Base-by-base conservation (phyloP, 2,329 filamentous ascomycete genomes). In the Stachybotrys chartarum region DNA sequence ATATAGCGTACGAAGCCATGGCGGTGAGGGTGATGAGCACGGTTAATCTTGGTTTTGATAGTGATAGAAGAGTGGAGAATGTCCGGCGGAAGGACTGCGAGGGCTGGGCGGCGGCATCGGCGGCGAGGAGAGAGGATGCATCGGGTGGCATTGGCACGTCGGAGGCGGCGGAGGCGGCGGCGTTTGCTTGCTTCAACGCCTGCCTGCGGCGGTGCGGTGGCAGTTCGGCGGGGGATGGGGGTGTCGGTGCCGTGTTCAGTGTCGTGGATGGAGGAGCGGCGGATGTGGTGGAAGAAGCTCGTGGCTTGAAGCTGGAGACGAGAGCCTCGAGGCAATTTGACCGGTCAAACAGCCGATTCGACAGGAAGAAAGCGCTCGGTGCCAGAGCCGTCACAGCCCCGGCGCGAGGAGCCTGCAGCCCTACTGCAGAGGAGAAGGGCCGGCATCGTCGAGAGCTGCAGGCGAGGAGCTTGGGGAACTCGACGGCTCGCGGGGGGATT, bases 31-130 rank as follows among this genome's bases (percentile, higher is more conserved):
- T 88, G 58, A 99, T 88, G 50, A 99, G 85, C 63, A 95, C 88
- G 7, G 91, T 93, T 51, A 99, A 84, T 54, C 93, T 91, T 4
- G 94, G 94, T 70, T 99, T 99, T n/a, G 92, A 88, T 61, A 99
- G 85, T 30, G 94, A 90, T 59, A 99, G 86, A 64, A 91, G 91
- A 32, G 90, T 86, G 24, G 91, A 89, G 60, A 94, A 68, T 55
- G 84, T 80, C 56, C 91, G 89, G 30, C 81, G 80, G 53, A 82
- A 56, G 16, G 83, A 84, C 60, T 75, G 68, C 7, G 72, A 68
- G 8, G 75, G 81, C 54, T 76, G 78, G 51, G 72, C 71, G 50
- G 76, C 79, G 55, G 78, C 83, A 51, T 71, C 73, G 51, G 73
- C 74, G 45, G 82, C 76, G 24, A 86, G 77, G 16, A 78, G 70